These are phyloP conservation scores for Coniochaeta hoffmannii DNA, from an alignment of 2,329 filamentous ascomycete species.

Conservation along the genomic window DNA sequence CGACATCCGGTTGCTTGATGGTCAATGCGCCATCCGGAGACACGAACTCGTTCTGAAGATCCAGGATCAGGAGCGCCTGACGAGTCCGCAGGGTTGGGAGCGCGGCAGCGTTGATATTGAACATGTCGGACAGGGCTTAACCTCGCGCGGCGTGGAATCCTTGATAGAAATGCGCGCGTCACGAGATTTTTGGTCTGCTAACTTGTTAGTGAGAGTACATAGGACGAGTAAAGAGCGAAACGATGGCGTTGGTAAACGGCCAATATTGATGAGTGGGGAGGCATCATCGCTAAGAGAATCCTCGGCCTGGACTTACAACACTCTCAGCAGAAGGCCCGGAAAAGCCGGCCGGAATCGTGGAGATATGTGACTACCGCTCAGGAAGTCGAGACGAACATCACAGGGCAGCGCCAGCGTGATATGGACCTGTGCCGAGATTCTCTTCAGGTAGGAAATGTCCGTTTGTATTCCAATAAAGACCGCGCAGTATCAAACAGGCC, in stretches of 20 bases:
- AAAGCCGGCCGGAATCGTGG: neutral
- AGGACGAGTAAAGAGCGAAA: too few relatives aligned
- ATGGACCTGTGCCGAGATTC: too few relatives aligned
- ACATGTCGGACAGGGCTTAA: slow-evolving; percentile 28
- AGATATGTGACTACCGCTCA: too few relatives aligned
- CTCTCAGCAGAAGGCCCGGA: neutral
- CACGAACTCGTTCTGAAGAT: slow-evolving; percentile 88
- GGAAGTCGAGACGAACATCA: neutral
- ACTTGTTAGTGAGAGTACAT: neutral
- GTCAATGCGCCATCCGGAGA: slow-evolving; percentile 59
- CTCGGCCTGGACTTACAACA: neutral
- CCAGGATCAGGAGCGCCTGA: slow-evolving; percentile 72
- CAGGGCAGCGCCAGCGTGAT: neutral
- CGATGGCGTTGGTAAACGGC: too few relatives aligned
- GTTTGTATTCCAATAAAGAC: too few relatives aligned
- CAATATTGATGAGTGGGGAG: neutral
- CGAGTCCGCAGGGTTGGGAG: slow-evolving; percentile 51
- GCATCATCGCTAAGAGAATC: neutral
- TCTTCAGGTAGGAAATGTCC: too few relatives aligned
- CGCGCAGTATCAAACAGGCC: too few relatives aligned
- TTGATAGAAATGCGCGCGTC: neutral
- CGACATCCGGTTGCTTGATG: slow-evolving; percentile 54
- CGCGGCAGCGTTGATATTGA: slow-evolving; percentile 47
- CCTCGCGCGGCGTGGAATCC: slow-evolving; percentile 10
- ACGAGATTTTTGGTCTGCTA: neutral